Conservation (phyloP, 1,284 basidiomycete genomes). For the Entoloma clypeatum region DNA sequence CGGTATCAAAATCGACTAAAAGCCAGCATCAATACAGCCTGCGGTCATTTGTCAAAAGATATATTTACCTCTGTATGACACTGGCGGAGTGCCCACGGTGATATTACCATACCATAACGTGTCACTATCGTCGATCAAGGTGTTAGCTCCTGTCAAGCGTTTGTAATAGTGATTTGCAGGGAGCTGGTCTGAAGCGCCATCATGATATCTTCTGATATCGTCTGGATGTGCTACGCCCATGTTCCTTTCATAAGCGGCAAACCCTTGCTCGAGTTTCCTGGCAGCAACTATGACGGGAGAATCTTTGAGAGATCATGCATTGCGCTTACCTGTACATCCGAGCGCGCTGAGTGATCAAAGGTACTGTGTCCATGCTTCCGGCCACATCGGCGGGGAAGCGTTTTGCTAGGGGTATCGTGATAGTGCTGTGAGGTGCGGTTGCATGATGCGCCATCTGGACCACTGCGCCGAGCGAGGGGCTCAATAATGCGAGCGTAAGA, state of each 20-base stretch:
- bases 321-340: constrained; percentile 17
- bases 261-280: constrained; percentile 36
- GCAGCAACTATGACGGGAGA: not conserved
- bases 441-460: too few species aligned
- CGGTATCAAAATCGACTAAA: constrained; percentile 43
- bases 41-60: not conserved
- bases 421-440: constrained; percentile 4
- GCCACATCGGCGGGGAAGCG: too few species aligned
- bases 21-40: not conserved
- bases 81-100: constrained; percentile 38
- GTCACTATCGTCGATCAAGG: constrained; percentile 30
- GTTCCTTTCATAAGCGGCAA: constrained; percentile 35
- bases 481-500: constrained; percentile 8
- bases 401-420: constrained; percentile 11
- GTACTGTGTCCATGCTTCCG: constrained; percentile 14
- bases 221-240: constrained; percentile 36
- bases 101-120: constrained; percentile 35
- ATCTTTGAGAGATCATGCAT: not conserved
- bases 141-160: constrained; percentile 24
- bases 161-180: too few species aligned
- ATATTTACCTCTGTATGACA: constrained; percentile 25
- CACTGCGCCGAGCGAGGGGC: constrained; percentile 6
- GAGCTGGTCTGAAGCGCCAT: too few species aligned
- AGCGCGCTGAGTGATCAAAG: constrained; percentile 20
- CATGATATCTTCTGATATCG: constrained; percentile 13